These are phyloP conservation scores for Ciborinia camelliae DNA, from an alignment of 2,329 filamentous ascomycete species.

Conservation along the genomic window DNA sequence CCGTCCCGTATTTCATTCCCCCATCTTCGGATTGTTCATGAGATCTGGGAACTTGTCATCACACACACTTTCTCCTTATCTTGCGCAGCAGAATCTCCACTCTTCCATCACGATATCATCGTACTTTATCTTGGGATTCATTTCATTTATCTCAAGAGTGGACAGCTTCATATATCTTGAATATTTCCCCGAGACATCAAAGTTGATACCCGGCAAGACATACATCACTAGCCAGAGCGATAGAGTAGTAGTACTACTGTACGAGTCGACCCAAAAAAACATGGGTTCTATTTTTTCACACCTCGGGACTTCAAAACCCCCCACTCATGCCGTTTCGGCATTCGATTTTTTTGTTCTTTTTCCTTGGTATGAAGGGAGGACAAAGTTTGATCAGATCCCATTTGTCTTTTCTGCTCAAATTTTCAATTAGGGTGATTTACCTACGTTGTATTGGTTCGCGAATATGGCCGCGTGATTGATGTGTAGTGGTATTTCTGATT, in stretches of 20 bases:
- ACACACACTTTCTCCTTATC: slow-evolving; percentile 8
- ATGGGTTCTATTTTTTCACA: not conserved
- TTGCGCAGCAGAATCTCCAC: not conserved
- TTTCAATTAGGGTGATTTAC: not conserved
- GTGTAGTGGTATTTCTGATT: not conserved
- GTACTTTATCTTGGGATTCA: not conserved
- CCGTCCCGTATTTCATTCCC: not conserved
- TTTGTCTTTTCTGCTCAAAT: not conserved
- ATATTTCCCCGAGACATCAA: slow-evolving; percentile 13
- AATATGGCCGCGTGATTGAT: slow-evolving; percentile 8
- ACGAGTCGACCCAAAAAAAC: not conserved
- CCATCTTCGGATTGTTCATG: slow-evolving; percentile 5
- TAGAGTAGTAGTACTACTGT: slow-evolving; percentile 9
- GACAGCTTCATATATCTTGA: not conserved
- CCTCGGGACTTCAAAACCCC: not conserved
- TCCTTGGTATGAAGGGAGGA: not conserved
- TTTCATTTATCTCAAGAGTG: not conserved
- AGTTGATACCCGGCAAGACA: slow-evolving; percentile 8
- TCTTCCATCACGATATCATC: not conserved
- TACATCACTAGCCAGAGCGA: not conserved
- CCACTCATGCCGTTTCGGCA: slow-evolving; percentile 3
- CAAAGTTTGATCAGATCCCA: slow-evolving; percentile 1
- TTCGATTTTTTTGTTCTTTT: not conserved
- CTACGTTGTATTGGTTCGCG: not conserved
- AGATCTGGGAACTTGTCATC: not conserved